A percentile compares a stretch with the other conserved stretches of the same genome.
Evolutionary conservation across 1,284 basidiomycete species (phyloP).

Genomic region (Neolentinus lepideus): DNA sequence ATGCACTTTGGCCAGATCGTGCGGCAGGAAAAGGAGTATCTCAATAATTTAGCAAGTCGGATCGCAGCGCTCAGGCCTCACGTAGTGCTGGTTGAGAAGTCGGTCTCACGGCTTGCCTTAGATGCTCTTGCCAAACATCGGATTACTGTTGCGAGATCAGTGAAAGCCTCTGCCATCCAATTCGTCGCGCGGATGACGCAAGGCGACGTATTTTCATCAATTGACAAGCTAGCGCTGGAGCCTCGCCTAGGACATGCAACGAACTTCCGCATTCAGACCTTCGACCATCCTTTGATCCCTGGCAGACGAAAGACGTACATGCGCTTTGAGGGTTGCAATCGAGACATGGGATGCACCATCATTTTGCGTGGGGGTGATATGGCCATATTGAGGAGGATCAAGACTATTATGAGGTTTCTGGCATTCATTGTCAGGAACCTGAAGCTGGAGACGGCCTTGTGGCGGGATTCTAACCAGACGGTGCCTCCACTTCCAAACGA

Average conservation of each 20-base stretch:
- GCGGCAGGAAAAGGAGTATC: conserved; percentile 92
- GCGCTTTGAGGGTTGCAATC: conserved; percentile 93
- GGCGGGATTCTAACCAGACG: conserved; percentile 89
- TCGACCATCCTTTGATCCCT: conserved; percentile 88
- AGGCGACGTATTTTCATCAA: conserved; percentile 91
- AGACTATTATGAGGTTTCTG: conserved; percentile 89
- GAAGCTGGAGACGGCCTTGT: conserved; percentile 91
- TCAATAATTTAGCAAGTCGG: conserved; percentile 82
- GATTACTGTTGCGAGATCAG: conserved; percentile 86
- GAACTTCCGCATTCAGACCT: conserved; percentile 89
- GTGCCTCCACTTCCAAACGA: conserved; percentile 60
- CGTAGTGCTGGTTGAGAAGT: conserved; percentile 87
- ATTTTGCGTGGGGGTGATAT: conserved; percentile 87
- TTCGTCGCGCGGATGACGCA: conserved; percentile 93
- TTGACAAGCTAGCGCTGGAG: conserved; percentile 90
- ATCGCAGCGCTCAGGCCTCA: conserved; percentile 91
- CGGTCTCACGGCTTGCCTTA: conserved; percentile 87
- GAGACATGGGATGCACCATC: conserved; percentile 91
- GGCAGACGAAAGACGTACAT: conserved; percentile 92
- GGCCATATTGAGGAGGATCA: conserved; percentile 76
- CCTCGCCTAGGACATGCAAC: conserved; percentile 87
- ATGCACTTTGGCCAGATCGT: conserved; percentile 91
- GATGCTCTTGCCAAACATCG: conserved; percentile 85
- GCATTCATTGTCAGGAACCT: conserved; percentile 88
- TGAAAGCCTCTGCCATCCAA: conserved; percentile 84